phyloP scores from a whole-genome alignment of 805 yeast genomes.

The Clavispora phyllophila region DNA sequence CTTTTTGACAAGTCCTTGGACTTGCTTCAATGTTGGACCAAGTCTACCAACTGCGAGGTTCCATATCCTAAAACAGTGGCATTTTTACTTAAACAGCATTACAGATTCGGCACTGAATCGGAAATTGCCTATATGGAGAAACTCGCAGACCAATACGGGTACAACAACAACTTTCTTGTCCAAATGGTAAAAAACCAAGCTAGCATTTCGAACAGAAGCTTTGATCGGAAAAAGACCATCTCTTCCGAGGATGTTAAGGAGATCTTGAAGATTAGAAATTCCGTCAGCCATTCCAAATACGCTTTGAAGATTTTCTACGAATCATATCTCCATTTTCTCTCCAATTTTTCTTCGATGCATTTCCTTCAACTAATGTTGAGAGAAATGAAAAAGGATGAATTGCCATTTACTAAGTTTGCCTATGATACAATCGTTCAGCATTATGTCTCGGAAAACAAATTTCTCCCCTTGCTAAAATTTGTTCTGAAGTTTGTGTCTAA shows the following conservation, averaged over 20 bases:
- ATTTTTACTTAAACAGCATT: constrained; percentile 23
- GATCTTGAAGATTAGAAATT: constrained; percentile 11
- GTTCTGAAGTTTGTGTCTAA: constrained; percentile 14
- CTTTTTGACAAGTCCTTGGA: constrained; percentile 26
- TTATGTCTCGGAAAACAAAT: constrained; percentile 24
- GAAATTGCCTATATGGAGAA: constrained; percentile 22
- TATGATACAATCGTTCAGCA: constrained; percentile 20
- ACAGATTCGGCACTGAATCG: constrained; percentile 22
- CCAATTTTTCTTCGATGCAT: constrained; percentile 23
- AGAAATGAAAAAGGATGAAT: constrained; percentile 21
- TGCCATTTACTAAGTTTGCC: constrained; percentile 18
- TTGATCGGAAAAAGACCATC: constrained; percentile 22
- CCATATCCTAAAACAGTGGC: constrained; percentile 26
- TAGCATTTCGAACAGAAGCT: constrained; percentile 23
- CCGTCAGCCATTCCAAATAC: constrained; percentile 9
- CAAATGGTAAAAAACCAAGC: constrained; percentile 19
- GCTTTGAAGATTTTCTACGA: constrained; percentile 25
- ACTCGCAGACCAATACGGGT: constrained; percentile 15
- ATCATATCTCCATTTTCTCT: constrained; percentile 23
- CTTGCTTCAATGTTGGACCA: constrained; percentile 25
- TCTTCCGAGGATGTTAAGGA: constrained; percentile 22
- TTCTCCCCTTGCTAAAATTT: constrained; percentile 24
- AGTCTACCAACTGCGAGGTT: constrained; percentile 15
- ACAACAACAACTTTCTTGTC: constrained; percentile 21
- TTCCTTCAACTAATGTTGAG: constrained; percentile 22